These are phyloP conservation scores for Triticum urartu DNA, from an alignment of 176 grass and related monocot genomes.

Conservation along the genomic window DNA sequence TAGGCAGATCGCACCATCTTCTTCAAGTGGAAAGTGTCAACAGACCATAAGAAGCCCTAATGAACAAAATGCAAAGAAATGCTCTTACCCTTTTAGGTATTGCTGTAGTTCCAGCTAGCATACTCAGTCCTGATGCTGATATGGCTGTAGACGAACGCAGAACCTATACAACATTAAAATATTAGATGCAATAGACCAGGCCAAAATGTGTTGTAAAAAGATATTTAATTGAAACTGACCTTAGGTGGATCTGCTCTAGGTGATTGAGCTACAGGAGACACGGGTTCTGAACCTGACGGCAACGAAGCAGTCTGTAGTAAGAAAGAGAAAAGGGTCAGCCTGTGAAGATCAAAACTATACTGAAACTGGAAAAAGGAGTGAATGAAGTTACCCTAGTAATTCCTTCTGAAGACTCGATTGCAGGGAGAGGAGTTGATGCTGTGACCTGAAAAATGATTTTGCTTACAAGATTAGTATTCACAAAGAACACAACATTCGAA, in stretches of 20 bases:
- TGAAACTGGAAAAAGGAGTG: background rate
- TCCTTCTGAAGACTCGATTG: constrained; percentile 53
- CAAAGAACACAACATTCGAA: background rate
- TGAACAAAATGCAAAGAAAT: background rate
- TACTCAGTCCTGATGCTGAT: constrained; percentile 56
- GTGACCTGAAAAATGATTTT: constrained; percentile 36
- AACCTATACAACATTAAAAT: constrained; percentile 43
- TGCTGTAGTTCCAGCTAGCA: constrained; percentile 47
- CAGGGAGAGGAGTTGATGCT: constrained; percentile 37
- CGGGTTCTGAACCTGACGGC: constrained; percentile 30
- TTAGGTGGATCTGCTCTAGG: constrained; percentile 36
- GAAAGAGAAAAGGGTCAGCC: constrained; percentile 7
- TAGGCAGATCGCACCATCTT: background rate
- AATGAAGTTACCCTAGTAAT: constrained; percentile 36
- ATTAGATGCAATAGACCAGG: constrained; percentile 14
- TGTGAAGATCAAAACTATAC: background rate
- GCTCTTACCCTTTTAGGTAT: constrained; percentile 46
- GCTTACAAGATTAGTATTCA: background rate
- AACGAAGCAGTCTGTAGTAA: constrained; percentile 41
- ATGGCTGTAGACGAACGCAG: constrained; percentile 47
- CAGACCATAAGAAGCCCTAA: background rate
- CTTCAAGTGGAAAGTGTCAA: background rate
- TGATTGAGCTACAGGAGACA: constrained; percentile 31
- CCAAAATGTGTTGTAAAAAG: background rate
- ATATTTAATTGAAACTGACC: constrained; percentile 28